Base-by-base conservation (phyloP, 345 rosid species). In the Physaria fendleri region DNA sequence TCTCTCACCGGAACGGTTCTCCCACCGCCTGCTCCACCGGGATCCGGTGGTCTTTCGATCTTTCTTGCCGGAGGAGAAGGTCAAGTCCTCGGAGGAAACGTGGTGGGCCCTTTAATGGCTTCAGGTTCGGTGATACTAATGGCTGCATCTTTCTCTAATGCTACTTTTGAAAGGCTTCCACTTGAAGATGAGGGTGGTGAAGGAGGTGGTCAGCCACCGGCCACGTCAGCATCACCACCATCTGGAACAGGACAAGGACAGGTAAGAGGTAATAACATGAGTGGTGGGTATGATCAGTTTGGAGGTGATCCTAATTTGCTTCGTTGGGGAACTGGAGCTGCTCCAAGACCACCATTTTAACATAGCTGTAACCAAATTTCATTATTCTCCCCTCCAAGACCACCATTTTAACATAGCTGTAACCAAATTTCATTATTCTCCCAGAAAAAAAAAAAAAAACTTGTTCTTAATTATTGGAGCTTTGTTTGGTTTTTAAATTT, bases 11-110 rank as follows among this genome's bases (percentile, higher is more conserved):
- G 95, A 32, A 87, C 95, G 29, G 77, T 84, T 13, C 82, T 87
- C 16, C 95, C 95, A 0, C 91, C 95, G 0, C 95, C 95, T 0
- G 95, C 95, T 0, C 95, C 95, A 2, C 91, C 91, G 0, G 78
- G 83, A 12, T 79, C 91, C 3, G 80, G 91, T 3, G 91, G 91
- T 9, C 32, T 87, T 44, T 77, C 88, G 5, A 73, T 87, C 54
- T 84, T 84, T 63, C 49, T 87, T 61, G 44, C 87, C 0, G 88
- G 87, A 1, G 85, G 77, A 24, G 83, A 84, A 66, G 95, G 90
- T 12, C 95, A 87, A 74, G 78, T 87, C 48, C 77, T 87, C 3
- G 95, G 95, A 21, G 95, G 95, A 64, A 71, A 56, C 16, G 87
- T 84, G 44, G 82, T 78, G 27, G 85, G 78, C 2, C 85, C 83